A percentile compares a stretch with the other conserved stretches of the same genome.
Conservation (phyloP, 2,329 filamentous ascomycete species). For the Hirsutella thompsonii region DNA sequence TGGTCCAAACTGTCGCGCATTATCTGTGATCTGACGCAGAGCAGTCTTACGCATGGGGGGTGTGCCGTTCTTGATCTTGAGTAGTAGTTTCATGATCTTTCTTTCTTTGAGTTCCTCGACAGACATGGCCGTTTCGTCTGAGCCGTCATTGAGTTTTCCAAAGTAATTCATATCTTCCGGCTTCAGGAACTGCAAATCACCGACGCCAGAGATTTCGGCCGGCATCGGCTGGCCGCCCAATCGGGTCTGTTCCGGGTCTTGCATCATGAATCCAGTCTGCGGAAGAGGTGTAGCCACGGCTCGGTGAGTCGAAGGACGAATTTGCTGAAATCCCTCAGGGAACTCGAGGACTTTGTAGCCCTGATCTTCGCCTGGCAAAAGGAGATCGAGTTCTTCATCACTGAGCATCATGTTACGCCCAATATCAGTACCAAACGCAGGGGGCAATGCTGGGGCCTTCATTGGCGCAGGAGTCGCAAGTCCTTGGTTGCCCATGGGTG, state of each 20-base stretch:
- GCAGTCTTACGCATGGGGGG: constrained; percentile 98
- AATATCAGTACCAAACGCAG: constrained; percentile 71
- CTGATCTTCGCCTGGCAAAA: constrained; percentile 77
- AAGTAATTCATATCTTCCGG: constrained; percentile 98
- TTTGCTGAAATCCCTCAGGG: constrained; percentile 81
- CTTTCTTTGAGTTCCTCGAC: constrained; percentile 95
- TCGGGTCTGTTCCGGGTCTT: constrained; percentile 77
- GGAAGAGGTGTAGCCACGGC: constrained; percentile 60
- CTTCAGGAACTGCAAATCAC: constrained; percentile 96
- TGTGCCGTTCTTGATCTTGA: constrained; percentile 99
- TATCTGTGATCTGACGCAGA: constrained; percentile 91
- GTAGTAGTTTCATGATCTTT: constrained; percentile 91
- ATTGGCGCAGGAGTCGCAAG: constrained; percentile 65
- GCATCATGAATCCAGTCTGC: constrained; percentile 91
- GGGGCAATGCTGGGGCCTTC: constrained; percentile 37
- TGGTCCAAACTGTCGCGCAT: constrained; percentile 89
- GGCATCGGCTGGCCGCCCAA: constrained; percentile 81
- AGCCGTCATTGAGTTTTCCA: constrained; percentile 88
- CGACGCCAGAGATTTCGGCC: constrained; percentile 90
- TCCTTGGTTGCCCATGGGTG: constrained; percentile 60
- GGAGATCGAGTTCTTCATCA: constrained; percentile 85
- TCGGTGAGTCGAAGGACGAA: constrained; percentile 64
- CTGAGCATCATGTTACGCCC: constrained; percentile 70
- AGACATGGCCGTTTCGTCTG: constrained; percentile 79
- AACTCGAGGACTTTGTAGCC: constrained; percentile 88